Evolutionary conservation across 768 basidiomycete species (phyloP), one percentile per base, ranked within the genome.

Genomic region (Amanita pallidorosea): DNA sequence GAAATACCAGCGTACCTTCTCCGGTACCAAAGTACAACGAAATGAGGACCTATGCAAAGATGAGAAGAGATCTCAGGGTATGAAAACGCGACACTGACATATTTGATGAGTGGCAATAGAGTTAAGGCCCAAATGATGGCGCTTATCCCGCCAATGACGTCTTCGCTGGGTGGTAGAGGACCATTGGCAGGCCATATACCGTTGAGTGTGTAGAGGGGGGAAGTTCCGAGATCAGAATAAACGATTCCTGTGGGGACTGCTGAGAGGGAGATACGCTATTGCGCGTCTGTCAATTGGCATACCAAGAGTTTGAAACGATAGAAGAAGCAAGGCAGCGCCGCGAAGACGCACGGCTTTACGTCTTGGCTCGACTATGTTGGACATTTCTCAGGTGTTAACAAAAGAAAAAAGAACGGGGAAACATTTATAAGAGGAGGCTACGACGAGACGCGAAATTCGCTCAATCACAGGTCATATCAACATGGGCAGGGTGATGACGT

Each of bases 121-220:
- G 79, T 78, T 33, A 86, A 58, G 3, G 80, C 64, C 83, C 81
- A 85, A 25, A 85, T 58, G 51, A 85, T 82, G 23, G 80, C 79
- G 53, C 74, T 77, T 36, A 84, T 55, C 3, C 76, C 76, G 1
- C 83, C 82, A 47, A 86, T 76, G n/a, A 83, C 63, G 59, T 84
- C 82, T 53, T 86, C 81, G 47, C 67, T 56, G 0, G 73, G 61
- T 0, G 82, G 83, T 0, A 68, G 59, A 17, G 70, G 68, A 0
- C 75, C 75, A 3, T 57, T 52, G 0, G 75, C 33, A 4, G 79
- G 70, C 75, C 79, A 85, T 13, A 85, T 74, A 5, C 81, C 81
- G 57, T 82, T 83, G 20, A 84, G 60, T 1, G 79, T 75, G 61
- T 85, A 84, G 15, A 83, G 61, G 1, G 82, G 80, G 0, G 77